Base-by-base conservation (phyloP, 805 yeast species). In the Spathaspora gorwiae region DNA sequence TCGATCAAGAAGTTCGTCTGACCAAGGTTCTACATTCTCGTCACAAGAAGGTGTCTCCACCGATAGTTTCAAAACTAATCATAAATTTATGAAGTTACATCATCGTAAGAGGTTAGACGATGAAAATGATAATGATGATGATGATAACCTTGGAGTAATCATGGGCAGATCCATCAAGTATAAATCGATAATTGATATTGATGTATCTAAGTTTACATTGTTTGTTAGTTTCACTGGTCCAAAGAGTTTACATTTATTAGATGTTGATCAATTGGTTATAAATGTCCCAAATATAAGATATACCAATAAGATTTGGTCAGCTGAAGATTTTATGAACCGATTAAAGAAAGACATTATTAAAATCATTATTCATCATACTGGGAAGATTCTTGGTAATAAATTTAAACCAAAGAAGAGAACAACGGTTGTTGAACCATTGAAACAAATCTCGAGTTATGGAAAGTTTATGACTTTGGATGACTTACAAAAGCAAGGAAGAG, bases 351-450 rank as follows among this genome's bases (percentile, higher is more conserved):
- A 80, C 33, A 55, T 84, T n/a, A 64, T 81, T 34, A 81, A 75
- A 56, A 70, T 82, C 1, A 62, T 84, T 15, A 53, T 84, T 44
- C 71, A 70, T 39, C 89, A 85, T 54, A 76, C 90, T 0, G 97
- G 96, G 3, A 80, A 83, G 47, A 78, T 92, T 42, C 59, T 90
- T 32, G 82, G 85, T n/a, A 88, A 88, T 59, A 89, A 87, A 63
- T 66, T 92, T 46, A 73, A 69, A 51, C 8, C 69, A 65, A 76
- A 70, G 53, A 56, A 65, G 42, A 12, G 33, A n/a, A 50, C 49
- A 8, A 44, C 47, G 19, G 43, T 49, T 0, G 38, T 51, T 6
- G 62, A 61, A 38, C 76, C 75, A 9, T 59, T 73, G 51, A 63
- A 65, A 46, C 76, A 71, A 46, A 62, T 72, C 8, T 58, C 65